Conservation (phyloP, 164 flowering plant species). For the Annona squamosa region DNA sequence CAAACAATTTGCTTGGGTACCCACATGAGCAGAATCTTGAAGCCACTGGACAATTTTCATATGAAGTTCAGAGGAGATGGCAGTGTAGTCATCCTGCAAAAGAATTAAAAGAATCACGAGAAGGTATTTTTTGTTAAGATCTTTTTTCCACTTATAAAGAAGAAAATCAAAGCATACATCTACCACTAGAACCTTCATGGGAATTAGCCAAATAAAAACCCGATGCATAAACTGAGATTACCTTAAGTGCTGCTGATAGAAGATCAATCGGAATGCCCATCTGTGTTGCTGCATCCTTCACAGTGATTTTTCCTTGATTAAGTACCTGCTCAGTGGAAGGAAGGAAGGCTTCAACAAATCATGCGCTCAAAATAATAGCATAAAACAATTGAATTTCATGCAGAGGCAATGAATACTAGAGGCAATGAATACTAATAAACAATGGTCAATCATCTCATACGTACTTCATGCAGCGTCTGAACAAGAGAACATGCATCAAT, state of each 20-base stretch:
- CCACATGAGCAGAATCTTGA: slow-evolving; percentile 44
- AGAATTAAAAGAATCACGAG: neutral
- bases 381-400: neutral
- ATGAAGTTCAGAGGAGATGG: slow-evolving; percentile 36
- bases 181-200: neutral
- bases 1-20: slow-evolving; percentile 27
- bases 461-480: slow-evolving; percentile 61
- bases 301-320: slow-evolving; percentile 58
- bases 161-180: neutral
- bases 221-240: slow-evolving; percentile 20
- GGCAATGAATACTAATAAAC: slow-evolving; percentile 2
- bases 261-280: slow-evolving; percentile 58
- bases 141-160: neutral
- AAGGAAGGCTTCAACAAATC: neutral
- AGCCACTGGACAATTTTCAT: slow-evolving; percentile 65
- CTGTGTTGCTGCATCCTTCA: slow-evolving; percentile 62
- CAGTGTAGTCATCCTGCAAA: slow-evolving; percentile 43
- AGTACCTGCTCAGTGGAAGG: slow-evolving; percentile 42
- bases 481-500: slow-evolving; percentile 26
- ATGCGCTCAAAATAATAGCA: neutral
- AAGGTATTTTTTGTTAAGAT: neutral
- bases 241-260: slow-evolving; percentile 45
- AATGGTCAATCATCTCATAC: neutral
- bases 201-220: neutral
- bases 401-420: neutral